A percentile compares a stretch with the other conserved stretches of the same genome.
These are phyloP conservation scores for Ailanthus altissimus DNA, from an alignment of 345 rosid species.

Conservation along the genomic window DNA sequence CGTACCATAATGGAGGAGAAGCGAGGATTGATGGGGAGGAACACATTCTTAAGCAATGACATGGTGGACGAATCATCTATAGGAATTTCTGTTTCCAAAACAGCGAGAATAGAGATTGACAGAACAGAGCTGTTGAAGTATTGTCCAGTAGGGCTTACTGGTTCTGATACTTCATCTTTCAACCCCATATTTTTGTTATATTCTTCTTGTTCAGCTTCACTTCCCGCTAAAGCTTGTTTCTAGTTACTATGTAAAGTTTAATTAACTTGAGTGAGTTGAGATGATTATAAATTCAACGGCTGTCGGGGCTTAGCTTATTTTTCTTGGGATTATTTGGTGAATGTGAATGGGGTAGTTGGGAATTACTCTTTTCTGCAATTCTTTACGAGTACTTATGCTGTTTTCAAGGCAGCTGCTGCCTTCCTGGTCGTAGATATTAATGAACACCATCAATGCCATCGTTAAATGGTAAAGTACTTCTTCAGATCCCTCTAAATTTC, in stretches of 20 bases:
- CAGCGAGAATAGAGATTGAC: conserved; percentile 31
- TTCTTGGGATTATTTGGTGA: neutral
- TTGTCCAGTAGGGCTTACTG: conserved; percentile 47
- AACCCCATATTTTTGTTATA: neutral
- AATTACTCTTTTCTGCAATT: neutral
- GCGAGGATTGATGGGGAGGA: conserved; percentile 47
- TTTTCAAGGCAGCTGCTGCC: neutral
- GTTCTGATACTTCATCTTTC: conserved; percentile 23
- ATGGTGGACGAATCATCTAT: conserved; percentile 31
- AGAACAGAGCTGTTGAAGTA: conserved; percentile 39
- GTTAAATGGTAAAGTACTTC: neutral
- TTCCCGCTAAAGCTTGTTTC: no score
- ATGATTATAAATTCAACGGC: neutral
- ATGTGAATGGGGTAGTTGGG: neutral
- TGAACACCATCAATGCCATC: conserved; percentile 9
- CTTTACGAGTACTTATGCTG: neutral
- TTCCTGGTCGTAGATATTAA: neutral
- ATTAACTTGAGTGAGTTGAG: neutral
- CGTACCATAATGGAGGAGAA: conserved; percentile 54
- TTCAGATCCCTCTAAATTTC: no score
- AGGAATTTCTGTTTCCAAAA: conserved; percentile 38
- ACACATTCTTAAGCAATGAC: conserved; percentile 28
- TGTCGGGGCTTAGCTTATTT: neutral
- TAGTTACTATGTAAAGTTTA: neutral
- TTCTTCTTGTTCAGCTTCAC: neutral